Conservation (phyloP, 257 asterid genomes). For the Penstemon barbatus region DNA sequence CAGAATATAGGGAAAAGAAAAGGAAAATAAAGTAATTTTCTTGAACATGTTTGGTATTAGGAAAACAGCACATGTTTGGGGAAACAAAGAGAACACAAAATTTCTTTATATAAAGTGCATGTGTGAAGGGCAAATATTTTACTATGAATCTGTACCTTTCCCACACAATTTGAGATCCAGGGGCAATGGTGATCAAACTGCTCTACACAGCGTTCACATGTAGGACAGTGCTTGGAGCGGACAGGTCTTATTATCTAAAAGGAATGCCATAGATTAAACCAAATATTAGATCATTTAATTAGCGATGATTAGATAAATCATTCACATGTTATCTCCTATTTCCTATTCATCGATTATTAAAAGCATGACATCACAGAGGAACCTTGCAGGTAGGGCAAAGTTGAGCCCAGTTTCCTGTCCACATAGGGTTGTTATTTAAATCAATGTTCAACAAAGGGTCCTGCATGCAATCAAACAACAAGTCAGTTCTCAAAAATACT, state of each 20-base stretch:
- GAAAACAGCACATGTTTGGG: neutral
- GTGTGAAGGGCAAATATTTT: constrained; percentile 6
- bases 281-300: constrained; percentile 21
- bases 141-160: constrained; percentile 58
- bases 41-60: no score
- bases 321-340: constrained; percentile 27
- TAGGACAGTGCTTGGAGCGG: constrained; percentile 96
- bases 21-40: no score
- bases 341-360: constrained; percentile 18
- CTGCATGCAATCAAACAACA: constrained; percentile 41
- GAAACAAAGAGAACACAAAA: constrained; percentile 12
- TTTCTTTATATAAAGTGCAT: constrained; percentile 18
- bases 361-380: constrained; percentile 25
- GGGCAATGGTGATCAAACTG: constrained; percentile 99
- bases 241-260: constrained; percentile 86
- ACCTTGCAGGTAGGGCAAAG: constrained; percentile 99
- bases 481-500: constrained; percentile 19
- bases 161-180: constrained; percentile 98
- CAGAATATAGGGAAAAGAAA: no score
- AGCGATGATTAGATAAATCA: constrained; percentile 25
- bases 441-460: constrained; percentile 82
- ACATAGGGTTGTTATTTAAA: constrained; percentile 53
- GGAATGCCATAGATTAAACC: constrained; percentile 23
- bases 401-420: constrained; percentile 97
- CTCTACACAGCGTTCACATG: constrained; percentile 91